Evolutionary conservation across 371 early-diverging fungal species (phyloP), one percentile per base, ranked within the genome.

Genomic region (Rhizopus arrhizus): DNA sequence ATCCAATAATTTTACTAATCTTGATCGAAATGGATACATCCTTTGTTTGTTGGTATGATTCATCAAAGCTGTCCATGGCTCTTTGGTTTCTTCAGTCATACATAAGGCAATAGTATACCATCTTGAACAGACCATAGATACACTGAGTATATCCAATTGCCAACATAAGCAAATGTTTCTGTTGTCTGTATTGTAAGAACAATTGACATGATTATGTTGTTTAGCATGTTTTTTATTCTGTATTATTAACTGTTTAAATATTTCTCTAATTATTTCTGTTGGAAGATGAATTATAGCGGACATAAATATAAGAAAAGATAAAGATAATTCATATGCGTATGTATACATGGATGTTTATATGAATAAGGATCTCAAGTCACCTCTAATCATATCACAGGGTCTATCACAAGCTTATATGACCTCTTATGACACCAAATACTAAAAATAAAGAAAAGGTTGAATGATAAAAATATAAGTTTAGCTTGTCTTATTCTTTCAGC

Each of bases 41-140:
- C 66, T 52, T 42, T 61, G 53, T 48, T 57, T 15, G n/a, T 48
- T 58, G 13, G 54, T 38, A 15, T 57, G 45, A 49, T 66, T 66
- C 6, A 61, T 7, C 15, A 61, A n/a, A 4, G 52, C 33, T 34
- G 43, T n/a, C 65, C 62, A 58, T n/a, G 61, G 28, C 11, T 31
- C 9, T 16, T 31, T 36, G 3, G 5, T 35, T 10, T 11, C 12
- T 5, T 36, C 11, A 10, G 32, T 48, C 11, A 31, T 16, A 40
- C 53, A 48, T 3, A 54, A 28, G 5, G 45, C 45, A n/a, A 63
- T 67, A 10, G 42, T n/a, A 34, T 67, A 64, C 71, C 71, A 70
- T 13, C 59, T 60, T 43, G 38, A 43, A 28, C 64, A 70, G 29
- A 70, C 67, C 52, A 63, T 58, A 9, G 67, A 53, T 8, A 59